Evolutionary conservation across 1,284 basidiomycete species (phyloP).

Genomic region (Psilocybe mexicana): DNA sequence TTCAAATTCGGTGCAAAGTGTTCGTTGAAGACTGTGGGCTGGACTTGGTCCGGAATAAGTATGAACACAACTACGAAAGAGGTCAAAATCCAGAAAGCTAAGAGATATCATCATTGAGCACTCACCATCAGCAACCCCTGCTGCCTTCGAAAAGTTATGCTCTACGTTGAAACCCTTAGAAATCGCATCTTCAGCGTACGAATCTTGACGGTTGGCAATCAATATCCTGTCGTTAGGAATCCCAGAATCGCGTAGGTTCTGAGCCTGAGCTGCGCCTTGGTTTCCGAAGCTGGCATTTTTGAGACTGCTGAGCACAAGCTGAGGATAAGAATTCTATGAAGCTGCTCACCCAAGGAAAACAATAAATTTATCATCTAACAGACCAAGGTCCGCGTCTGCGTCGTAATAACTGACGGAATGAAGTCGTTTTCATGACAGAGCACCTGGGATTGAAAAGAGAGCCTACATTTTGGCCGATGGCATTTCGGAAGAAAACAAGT

Average conservation of each 20-base stretch:
- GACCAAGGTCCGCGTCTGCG: conserved; percentile 52
- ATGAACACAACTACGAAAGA: conserved; percentile 52
- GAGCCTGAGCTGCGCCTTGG: conserved; percentile 67
- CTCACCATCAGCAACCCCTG: conserved; percentile 54
- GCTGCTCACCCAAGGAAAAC: conserved; percentile 57
- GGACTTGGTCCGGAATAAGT: conserved; percentile 64
- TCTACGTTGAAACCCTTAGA: conserved; percentile 59
- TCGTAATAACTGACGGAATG: conserved; percentile 53
- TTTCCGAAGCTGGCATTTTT: conserved; percentile 53
- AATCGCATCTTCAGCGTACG: conserved; percentile 58
- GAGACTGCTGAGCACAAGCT: neutral
- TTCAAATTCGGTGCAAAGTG: conserved; percentile 54
- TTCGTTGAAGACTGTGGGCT: conserved; percentile 60
- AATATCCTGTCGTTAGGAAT: conserved; percentile 61
- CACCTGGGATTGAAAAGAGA: neutral
- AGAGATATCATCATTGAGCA: neutral
- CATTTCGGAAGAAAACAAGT: conserved; percentile 13
- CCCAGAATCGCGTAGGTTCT: conserved; percentile 65
- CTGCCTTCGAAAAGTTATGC: conserved; percentile 58
- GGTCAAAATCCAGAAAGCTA: neutral
- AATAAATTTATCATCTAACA: conserved; percentile 52
- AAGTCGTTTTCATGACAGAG: neutral
- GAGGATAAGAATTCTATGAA: neutral
- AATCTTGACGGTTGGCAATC: conserved; percentile 58
- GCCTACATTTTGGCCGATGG: conserved; percentile 33